These are phyloP conservation scores for Lentithecium fluviatile DNA, from an alignment of 495 filamentous ascomycete genomes.

Conservation along the genomic window DNA sequence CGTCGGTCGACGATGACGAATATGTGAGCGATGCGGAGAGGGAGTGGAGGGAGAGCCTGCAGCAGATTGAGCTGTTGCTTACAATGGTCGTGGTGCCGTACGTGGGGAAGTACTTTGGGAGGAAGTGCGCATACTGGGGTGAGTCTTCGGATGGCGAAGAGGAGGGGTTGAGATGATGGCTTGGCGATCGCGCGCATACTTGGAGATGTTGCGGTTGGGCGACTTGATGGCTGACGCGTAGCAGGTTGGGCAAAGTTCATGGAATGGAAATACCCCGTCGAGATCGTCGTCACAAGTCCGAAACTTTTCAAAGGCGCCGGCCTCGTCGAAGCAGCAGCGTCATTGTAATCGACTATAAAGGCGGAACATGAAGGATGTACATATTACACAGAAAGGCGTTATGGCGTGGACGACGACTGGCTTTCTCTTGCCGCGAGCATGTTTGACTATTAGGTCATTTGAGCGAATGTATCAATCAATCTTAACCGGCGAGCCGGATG, in stretches of 20 bases:
- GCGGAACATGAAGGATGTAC: background rate
- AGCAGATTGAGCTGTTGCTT: slow-evolving; percentile 87
- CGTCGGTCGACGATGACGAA: slow-evolving; percentile 48
- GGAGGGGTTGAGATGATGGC: too few species aligned
- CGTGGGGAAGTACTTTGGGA: slow-evolving; percentile 86
- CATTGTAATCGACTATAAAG: slow-evolving; percentile 52
- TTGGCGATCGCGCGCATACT: slow-evolving; percentile 12
- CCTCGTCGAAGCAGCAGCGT: slow-evolving; percentile 67
- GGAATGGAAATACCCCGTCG: slow-evolving; percentile 75
- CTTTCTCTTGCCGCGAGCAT: too few species aligned
- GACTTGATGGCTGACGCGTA: slow-evolving; percentile 13
- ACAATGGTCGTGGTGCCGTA: slow-evolving; percentile 94
- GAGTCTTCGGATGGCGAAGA: slow-evolving; percentile 40
- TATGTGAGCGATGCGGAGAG: slow-evolving; percentile 63
- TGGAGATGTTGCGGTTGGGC: background rate
- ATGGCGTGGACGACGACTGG: background rate
- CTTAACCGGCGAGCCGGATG: too few species aligned
- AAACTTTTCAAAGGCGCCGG: slow-evolving; percentile 64
- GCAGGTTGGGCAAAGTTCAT: slow-evolving; percentile 71
- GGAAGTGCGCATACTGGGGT: slow-evolving; percentile 97
- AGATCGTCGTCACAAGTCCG: slow-evolving; percentile 58
- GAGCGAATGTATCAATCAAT: too few species aligned
- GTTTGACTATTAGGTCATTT: too few species aligned
- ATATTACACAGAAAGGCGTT: background rate
- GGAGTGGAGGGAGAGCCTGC: slow-evolving; percentile 89